Evolutionary conservation across 2,329 filamentous ascomycete species (phyloP), one percentile per base, ranked within the genome.

Genomic region (Parasarocladium wereldwijsianum): DNA sequence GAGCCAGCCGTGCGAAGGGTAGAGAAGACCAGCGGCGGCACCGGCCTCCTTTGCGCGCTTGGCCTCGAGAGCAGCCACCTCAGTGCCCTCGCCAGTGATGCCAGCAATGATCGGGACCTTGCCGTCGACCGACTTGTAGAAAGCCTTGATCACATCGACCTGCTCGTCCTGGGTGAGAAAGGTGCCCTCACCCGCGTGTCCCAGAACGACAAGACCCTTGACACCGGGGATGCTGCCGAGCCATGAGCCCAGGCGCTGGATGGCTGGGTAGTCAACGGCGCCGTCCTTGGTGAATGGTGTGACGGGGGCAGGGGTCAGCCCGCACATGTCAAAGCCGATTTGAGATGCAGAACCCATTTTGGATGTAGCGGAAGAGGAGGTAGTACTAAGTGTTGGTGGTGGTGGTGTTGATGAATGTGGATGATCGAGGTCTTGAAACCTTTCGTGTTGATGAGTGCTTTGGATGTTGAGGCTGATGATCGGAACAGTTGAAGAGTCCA

Each of bases 181-280:
- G 1, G 62, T 67, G 17, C 63, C 63, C 38, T 67, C 63, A 19
- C 62, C 62, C 17, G 63, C 63, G 34, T 66, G 63, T n/a, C 63
- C 63, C 10, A 66, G 54, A 8, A 67, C 62, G 0, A 66, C 62
- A 3, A 66, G 54, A 17, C 62, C 62, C 36, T 64, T 66, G 36
- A 66, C 58, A 13, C 61, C 62, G 5, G 51, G 39, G 26, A 65
- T 64, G 42, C 58, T 60, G 24, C 61, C 61, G 18, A 66, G 60
- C 63, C 62, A 66, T 5, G 57, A 60, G 11, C 63, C 63, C 9
- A 66, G 55, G 11, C 62, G 57, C 31, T 66, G 60, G 35, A 66
- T 66, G 22, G 62, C 62, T 8, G 56, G 52, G 42, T 60, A 66
- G 46, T 67, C 63, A 32, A 67, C 51, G 8, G 46, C 47, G 9